Conservation (phyloP, 306 rosid species). For the Malus orientalis region DNA sequence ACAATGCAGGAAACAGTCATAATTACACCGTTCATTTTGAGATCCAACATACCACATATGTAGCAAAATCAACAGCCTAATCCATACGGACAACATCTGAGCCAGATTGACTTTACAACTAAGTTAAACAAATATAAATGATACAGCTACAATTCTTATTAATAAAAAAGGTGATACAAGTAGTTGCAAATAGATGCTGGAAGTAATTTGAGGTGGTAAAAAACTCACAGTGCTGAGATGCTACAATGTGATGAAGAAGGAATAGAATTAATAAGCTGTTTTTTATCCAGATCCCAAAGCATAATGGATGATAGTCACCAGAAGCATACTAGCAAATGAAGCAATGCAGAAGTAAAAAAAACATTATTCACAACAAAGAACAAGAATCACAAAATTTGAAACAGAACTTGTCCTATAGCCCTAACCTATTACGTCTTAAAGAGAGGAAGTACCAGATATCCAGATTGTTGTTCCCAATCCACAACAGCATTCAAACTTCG, state of each 20-base stretch:
- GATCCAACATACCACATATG: no score
- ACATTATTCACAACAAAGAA: conserved; percentile 2
- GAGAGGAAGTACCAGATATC: conserved; percentile 66
- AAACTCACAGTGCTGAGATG: conserved; percentile 75
- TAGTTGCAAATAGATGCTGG: no score
- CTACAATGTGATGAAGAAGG: conserved; percentile 83
- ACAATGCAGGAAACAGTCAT: background rate
- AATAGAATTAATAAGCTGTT: conserved; percentile 63
- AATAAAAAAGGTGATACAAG: no score
- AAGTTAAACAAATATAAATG: no score
- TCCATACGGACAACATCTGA: background rate
- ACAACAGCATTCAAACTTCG: conserved; percentile 82
- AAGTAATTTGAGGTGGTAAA: conserved; percentile 1
- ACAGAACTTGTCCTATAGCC: background rate
- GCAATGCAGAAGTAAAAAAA: conserved; percentile 9
- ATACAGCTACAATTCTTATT: no score
- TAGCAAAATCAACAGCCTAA: background rate
- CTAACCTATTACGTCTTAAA: conserved; percentile 2
- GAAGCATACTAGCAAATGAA: conserved; percentile 56
- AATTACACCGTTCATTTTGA: background rate
- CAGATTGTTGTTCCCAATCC: conserved; percentile 97
- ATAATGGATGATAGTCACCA: conserved; percentile 66
- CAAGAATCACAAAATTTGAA: background rate
- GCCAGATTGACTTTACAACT: no score
- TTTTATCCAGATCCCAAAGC: conserved; percentile 92